Evolutionary conservation across 306 rosid genomes (phyloP).

Genomic region (Prunus campanulata): DNA sequence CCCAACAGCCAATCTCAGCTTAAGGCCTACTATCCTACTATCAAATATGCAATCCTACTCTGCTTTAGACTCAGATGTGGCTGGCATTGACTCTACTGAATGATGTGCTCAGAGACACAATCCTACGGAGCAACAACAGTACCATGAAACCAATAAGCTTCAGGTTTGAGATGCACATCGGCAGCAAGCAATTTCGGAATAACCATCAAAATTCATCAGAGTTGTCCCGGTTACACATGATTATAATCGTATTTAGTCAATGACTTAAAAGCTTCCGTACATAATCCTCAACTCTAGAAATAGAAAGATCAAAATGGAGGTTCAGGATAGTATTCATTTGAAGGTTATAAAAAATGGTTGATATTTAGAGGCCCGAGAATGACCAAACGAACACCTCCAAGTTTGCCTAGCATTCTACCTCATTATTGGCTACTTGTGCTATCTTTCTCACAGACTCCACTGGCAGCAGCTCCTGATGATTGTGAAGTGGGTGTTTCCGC

Average conservation of each 20-base stretch:
- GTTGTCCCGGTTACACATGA: background rate
- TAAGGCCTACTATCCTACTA: background rate
- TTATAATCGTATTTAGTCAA: background rate
- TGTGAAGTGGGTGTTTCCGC: slow-evolving; percentile 57
- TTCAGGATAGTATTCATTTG: background rate
- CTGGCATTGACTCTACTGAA: background rate
- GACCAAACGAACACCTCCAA: slow-evolving; percentile 11
- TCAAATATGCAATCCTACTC: background rate
- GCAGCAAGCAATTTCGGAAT: background rate
- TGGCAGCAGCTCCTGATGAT: slow-evolving; percentile 31
- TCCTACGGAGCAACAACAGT: background rate
- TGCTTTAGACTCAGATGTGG: background rate
- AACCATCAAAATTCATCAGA: background rate
- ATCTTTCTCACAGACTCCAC: slow-evolving; percentile 25
- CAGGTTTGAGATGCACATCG: slow-evolving; percentile 1
- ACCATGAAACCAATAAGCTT: background rate
- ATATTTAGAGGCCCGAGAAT: slow-evolving; percentile 3
- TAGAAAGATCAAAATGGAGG: slow-evolving; percentile 19
- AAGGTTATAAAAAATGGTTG: slow-evolving; percentile 5
- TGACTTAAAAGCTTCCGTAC: background rate
- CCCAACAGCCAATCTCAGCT: background rate
- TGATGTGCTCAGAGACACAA: background rate
- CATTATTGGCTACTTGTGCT: slow-evolving; percentile 18
- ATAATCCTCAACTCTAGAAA: background rate
- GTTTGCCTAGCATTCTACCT: slow-evolving; percentile 26